These are phyloP conservation scores for Aspergillus proliferans DNA, from an alignment of 2,329 filamentous ascomycete species.

Conservation along the genomic window DNA sequence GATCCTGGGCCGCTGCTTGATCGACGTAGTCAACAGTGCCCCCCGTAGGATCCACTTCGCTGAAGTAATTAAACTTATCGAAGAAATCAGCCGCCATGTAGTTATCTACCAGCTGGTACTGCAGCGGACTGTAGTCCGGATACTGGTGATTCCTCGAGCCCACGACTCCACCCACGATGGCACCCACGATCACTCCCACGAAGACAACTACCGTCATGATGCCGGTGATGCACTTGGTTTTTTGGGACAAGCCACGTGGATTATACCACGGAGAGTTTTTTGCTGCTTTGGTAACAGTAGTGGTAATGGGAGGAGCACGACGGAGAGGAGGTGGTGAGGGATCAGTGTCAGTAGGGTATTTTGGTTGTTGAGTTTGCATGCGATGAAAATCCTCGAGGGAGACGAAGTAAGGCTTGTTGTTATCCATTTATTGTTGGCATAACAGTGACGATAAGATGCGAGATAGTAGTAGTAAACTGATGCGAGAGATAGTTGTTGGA, in stretches of 20 bases:
- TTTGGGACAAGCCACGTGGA: neutral
- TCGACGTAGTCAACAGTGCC: slow-evolving; percentile 40
- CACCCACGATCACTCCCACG: neutral
- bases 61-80: slow-evolving; percentile 40
- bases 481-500: no score
- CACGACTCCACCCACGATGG: neutral
- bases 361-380: no score
- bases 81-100: slow-evolving; percentile 37
- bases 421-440: no score
- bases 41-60: slow-evolving; percentile 32
- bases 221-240: neutral
- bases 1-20: neutral
- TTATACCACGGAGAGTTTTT: neutral
- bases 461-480: no score
- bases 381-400: no score
- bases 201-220: neutral
- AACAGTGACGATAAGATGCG: no score
- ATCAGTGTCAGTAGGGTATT: no score
- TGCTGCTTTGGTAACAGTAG: no score
- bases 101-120: slow-evolving; percentile 33
- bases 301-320: no score
- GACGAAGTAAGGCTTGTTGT: no score
- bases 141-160: neutral
- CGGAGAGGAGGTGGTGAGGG: no score
- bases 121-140: slow-evolving; percentile 13